Evolutionary conservation across 768 basidiomycete genomes (phyloP).

Genomic region (Gymnopilus dilepis): DNA sequence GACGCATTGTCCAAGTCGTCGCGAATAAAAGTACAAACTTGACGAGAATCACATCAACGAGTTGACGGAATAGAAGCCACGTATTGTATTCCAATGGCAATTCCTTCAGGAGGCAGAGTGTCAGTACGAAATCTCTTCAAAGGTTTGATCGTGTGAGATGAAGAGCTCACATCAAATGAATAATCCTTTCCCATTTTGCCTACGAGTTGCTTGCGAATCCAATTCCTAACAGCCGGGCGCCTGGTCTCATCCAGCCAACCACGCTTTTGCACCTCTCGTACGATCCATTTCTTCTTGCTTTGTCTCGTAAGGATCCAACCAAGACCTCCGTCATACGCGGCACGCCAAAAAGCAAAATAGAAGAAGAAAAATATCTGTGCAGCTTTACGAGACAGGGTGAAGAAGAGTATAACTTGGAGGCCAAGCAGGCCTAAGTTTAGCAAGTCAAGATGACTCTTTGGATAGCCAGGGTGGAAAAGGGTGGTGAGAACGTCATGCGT

Average conservation of each 20-base stretch:
- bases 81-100: slow-evolving; percentile 94
- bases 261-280: slow-evolving; percentile 71
- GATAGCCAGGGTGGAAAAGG: slow-evolving; percentile 80
- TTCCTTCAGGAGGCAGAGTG: slow-evolving; percentile 50
- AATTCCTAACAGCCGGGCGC: slow-evolving; percentile 66
- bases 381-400: slow-evolving; percentile 58
- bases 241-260: slow-evolving; percentile 89
- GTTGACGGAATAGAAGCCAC: slow-evolving; percentile 94
- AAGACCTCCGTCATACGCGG: slow-evolving; percentile 90
- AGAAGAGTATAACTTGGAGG: slow-evolving; percentile 78
- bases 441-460: slow-evolving; percentile 89
- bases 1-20: background rate
- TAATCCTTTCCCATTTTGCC: slow-evolving; percentile 97
- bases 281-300: slow-evolving; percentile 95
- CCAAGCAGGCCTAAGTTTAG: slow-evolving; percentile 82
- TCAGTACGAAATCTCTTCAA: slow-evolving; percentile 10
- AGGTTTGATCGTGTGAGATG: slow-evolving; percentile 6
- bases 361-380: slow-evolving; percentile 77
- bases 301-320: slow-evolving; percentile 95
- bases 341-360: slow-evolving; percentile 94
- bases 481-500: slow-evolving; percentile 90
- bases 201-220: slow-evolving; percentile 86
- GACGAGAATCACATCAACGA: slow-evolving; percentile 94
- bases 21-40: slow-evolving; percentile 63
- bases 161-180: slow-evolving; percentile 78